Conservation (phyloP, 129 eudicot genomes). For the Ambrosia trifida region DNA sequence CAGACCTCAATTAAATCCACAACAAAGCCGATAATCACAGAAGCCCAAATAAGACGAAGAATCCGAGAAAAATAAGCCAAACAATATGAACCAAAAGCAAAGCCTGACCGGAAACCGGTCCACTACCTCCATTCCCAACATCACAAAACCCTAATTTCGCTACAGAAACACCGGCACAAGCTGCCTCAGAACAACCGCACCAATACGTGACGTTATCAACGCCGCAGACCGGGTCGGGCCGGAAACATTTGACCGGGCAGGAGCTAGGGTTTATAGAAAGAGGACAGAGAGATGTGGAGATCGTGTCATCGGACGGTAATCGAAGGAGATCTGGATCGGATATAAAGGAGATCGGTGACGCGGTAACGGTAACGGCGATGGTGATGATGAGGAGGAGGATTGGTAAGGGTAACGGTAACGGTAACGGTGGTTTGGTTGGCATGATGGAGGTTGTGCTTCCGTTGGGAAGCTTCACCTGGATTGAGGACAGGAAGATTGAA, state of each 20-base stretch:
- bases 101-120: conserved; percentile 75
- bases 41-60: conserved; percentile 61
- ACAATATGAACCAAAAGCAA: conserved; percentile 72
- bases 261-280: conserved; percentile 5
- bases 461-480: conserved; percentile 18
- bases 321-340: conserved; percentile 13
- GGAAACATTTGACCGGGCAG: conserved; percentile 83
- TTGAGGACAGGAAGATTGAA: not conserved
- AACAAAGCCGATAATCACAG: conserved; percentile 28
- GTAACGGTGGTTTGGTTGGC: conserved; percentile 18
- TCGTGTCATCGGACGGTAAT: conserved; percentile 24
- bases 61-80: conserved; percentile 75
- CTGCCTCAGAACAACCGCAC: conserved; percentile 86
- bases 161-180: conserved; percentile 65
- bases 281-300: conserved; percentile 25
- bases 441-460: conserved; percentile 32
- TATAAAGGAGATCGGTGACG: conserved; percentile 12
- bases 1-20: not conserved
- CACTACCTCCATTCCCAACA: conserved; percentile 60
- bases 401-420: too few relatives aligned
- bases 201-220: conserved; percentile 70
- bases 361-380: conserved; percentile 20
- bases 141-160: conserved; percentile 68
- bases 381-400: conserved; percentile 29
- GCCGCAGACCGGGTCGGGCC: conserved; percentile 69